A percentile compares a stretch with the other conserved stretches of the same genome.
These are phyloP conservation scores for Penicillium sp. DNA, from an alignment of 2,329 filamentous ascomycete species.

Conservation along the genomic window DNA sequence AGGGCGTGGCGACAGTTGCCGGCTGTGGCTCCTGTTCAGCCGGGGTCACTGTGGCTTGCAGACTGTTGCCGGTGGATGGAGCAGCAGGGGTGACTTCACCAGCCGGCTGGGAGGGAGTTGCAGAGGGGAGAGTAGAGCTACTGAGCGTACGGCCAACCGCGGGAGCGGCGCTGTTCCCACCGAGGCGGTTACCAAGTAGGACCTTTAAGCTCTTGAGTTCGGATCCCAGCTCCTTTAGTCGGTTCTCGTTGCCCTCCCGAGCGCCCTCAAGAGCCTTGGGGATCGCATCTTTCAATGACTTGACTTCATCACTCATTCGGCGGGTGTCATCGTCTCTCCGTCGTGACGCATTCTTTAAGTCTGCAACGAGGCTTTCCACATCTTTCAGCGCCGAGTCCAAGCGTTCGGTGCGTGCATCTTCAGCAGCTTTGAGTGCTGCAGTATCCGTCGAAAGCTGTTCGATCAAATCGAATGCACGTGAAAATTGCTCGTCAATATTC, in stretches of 20 bases:
- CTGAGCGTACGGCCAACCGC: constrained; percentile 27
- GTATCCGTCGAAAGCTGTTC: constrained; percentile 92
- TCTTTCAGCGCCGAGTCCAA: constrained; percentile 76
- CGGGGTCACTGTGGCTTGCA: constrained; percentile 26
- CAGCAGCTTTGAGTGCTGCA: constrained; percentile 75
- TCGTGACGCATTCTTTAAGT: constrained; percentile 74
- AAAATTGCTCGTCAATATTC: constrained; percentile 86
- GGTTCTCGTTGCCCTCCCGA: constrained; percentile 72
- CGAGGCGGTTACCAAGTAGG: constrained; percentile 62
- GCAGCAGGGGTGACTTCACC: constrained; percentile 19
- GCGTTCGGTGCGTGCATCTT: constrained; percentile 75
- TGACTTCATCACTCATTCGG: constrained; percentile 79
- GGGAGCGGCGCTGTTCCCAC: constrained; percentile 31
- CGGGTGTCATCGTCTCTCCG: constrained; percentile 82
- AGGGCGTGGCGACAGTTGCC: constrained; percentile 18
- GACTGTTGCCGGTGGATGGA: constrained; percentile 21
- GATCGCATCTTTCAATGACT: constrained; percentile 73
- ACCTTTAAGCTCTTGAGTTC: constrained; percentile 92
- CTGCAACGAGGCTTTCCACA: constrained; percentile 73
- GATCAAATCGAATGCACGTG: constrained; percentile 81
- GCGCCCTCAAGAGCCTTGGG: constrained; percentile 84
- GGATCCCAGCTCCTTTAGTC: constrained; percentile 74
- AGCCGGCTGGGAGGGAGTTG: constrained; percentile 16
- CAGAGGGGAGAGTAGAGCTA: constrained; percentile 19
- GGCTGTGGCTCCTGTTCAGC: constrained; percentile 24